A percentile compares a stretch with the other conserved stretches of the same genome.
Evolutionary conservation across 805 yeast genomes (phyloP).

Genomic region (Ogataea dorogensis): DNA sequence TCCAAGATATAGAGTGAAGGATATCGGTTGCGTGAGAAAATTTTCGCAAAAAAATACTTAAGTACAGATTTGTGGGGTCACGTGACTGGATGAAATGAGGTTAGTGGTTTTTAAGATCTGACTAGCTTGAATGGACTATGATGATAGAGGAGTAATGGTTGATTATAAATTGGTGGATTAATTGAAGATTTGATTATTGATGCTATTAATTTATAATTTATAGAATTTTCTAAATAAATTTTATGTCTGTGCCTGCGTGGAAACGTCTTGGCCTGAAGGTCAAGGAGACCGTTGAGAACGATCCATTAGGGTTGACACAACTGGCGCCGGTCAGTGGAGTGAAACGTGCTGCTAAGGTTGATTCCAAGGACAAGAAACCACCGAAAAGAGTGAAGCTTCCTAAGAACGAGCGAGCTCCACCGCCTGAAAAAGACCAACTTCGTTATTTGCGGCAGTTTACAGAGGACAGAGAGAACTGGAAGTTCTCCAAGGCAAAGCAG

Average conservation of each 20-base stretch:
- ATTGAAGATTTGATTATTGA: not conserved
- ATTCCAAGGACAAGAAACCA: too few species aligned
- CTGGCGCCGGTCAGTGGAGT: too few species aligned
- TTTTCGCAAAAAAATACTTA: too few species aligned
- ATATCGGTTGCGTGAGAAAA: conserved; percentile 9
- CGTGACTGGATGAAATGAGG: not conserved
- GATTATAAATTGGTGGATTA: too few species aligned
- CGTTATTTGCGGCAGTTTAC: conserved; percentile 59
- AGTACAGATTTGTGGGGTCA: too few species aligned
- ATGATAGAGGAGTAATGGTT: too few species aligned
- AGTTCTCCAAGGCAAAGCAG: conserved; percentile 83
- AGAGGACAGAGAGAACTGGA: conserved; percentile 64
- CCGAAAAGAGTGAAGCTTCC: conserved; percentile 72
- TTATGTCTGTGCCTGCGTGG: conserved; percentile 74
- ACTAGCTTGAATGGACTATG: too few species aligned
- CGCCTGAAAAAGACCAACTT: conserved; percentile 76
- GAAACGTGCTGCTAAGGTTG: too few species aligned
- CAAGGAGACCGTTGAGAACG: conserved; percentile 43
- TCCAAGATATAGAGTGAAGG: conserved; percentile 11
- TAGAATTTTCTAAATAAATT: conserved; percentile 2
- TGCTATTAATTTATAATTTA: conserved; percentile 1
- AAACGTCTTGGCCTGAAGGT: conserved; percentile 70
- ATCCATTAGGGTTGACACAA: conserved; percentile 46
- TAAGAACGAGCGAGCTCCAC: conserved; percentile 62
- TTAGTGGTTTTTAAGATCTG: too few species aligned